Percentiles rank a stretch among this genome's conserved stretches.
Conservation (phyloP, 495 filamentous ascomycete species). For the Aspergillus wentii region DNA sequence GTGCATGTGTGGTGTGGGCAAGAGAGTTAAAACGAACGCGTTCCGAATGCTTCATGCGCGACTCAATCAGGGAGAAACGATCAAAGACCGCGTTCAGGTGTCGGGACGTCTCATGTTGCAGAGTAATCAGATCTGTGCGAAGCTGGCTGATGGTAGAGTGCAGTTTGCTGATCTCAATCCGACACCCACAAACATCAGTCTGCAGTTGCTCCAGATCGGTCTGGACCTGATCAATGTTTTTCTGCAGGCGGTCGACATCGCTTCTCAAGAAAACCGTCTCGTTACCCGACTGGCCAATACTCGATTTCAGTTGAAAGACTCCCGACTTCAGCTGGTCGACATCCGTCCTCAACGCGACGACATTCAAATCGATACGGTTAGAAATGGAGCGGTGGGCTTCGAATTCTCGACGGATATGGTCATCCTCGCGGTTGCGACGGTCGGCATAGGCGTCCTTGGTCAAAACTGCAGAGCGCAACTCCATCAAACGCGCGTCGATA, state of each 20-base stretch:
- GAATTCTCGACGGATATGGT: conserved; percentile 38
- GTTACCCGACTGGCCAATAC: conserved; percentile 26
- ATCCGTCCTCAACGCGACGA: conserved; percentile 31
- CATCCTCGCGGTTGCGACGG: conserved; percentile 38
- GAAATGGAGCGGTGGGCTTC: conserved; percentile 30
- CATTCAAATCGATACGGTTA: conserved; percentile 36
- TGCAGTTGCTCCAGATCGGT: conserved; percentile 27
- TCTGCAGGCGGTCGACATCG: conserved; percentile 35
- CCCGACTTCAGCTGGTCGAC: conserved; percentile 35
- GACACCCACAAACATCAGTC: conserved; percentile 29
- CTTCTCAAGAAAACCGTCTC: conserved; percentile 35
- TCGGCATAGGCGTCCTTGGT: conserved; percentile 39
- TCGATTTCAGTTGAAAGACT: conserved; percentile 30
- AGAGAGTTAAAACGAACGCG: conserved; percentile 39
- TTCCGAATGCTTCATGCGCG: conserved; percentile 26
- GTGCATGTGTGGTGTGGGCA: conserved; percentile 31
- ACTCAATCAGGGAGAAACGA: conserved; percentile 21
- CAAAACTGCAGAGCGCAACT: conserved; percentile 30
- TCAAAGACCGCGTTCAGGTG: conserved; percentile 21
- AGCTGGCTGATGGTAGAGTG: conserved; percentile 31
- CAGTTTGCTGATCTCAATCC: conserved; percentile 35
- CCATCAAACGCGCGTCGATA: conserved; percentile 34
- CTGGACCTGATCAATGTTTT: conserved; percentile 35
- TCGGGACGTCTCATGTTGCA: conserved; percentile 29
- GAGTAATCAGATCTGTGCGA: conserved; percentile 30